Base-by-base conservation (phyloP, 305 asterid genomes). In the Lippia alba region DNA sequence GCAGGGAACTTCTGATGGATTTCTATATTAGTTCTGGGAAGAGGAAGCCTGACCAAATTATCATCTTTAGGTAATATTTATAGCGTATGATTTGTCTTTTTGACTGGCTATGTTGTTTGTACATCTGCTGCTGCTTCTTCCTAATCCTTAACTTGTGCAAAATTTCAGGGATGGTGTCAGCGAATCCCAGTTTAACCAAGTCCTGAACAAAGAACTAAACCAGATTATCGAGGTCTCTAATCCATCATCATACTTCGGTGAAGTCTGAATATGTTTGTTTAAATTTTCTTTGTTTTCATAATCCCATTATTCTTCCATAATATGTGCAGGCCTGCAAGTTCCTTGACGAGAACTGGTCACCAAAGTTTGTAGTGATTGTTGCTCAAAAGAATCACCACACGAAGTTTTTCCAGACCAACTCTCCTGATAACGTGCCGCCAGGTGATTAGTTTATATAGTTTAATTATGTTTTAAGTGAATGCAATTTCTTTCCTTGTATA, bases 351-450 rank as follows among this genome's bases (percentile, higher is more conserved):
- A 86, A 81, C 3, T 94, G 99, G 97, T 44, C 56, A 3, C 98
- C 99, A 3, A 94, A 88, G 80, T 95, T 92, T 66, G 90, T 85
- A 16, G 92, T 92, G 46, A 92, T 94, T 57, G 78, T 94, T 66
- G 98, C 98, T 0, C 98, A 94, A 80, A 95, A 95, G 48, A 92
- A 92, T 67, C 99, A 95, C 73, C 98, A 95, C 19, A 95, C 98
- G 0, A 92, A 92, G 45, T 90, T 92, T 54, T 95, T 92, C 73
- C 97, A 83, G 84, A 76, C 96, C 24, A 82, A 80, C 65, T 78
- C 96, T 56, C 96, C 96, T 4, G 98, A 91, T 15, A 94, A 94
- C 60, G 98, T 94, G 48, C 96, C 76, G 50, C 98, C 98, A 70
- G 99, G 99, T 92, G 73, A 67, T 56, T 24, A 62, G 57, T 56